These are phyloP conservation scores for Taphrina populina DNA, from an alignment of 1,139 yeast species.

Conservation along the genomic window DNA sequence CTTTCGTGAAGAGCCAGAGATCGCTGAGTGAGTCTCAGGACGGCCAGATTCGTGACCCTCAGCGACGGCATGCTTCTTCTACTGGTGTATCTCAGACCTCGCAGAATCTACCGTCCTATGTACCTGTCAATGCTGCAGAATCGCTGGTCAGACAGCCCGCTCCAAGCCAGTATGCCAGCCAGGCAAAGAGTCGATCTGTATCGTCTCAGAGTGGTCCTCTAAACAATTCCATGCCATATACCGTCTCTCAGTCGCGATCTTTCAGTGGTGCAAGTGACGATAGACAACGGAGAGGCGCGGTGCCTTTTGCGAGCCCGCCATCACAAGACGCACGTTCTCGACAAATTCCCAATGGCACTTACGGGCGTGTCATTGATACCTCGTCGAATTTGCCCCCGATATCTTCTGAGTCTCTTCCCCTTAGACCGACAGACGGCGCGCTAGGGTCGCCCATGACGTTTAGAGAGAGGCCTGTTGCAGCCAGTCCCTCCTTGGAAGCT, in stretches of 20 bases:
- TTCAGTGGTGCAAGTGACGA: not conserved
- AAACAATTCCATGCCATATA: no score
- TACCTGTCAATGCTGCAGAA: not conserved
- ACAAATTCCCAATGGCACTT: not conserved
- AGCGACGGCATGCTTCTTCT: no score
- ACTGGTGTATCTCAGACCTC: not conserved
- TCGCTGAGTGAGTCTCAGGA: not conserved
- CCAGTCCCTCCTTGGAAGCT: not conserved
- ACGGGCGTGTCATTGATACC: not conserved
- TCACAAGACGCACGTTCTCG: not conserved
- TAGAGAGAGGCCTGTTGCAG: not conserved
- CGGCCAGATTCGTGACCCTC: no score
- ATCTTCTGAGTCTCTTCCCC: not conserved
- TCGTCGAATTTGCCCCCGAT: not conserved
- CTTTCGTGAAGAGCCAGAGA: not conserved
- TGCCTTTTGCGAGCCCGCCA: conserved; percentile 16
- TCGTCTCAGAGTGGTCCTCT: no score
- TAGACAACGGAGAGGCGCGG: conserved; percentile 2
- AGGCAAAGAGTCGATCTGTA: not conserved
- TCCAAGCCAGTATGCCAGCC: conserved; percentile 15
- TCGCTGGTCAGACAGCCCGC: conserved; percentile 1
- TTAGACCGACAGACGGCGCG: not conserved
- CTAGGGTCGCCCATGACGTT: conserved; percentile 20
- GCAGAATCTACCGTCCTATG: not conserved
- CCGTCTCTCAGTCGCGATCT: conserved; percentile 3